phyloP scores from a whole-genome alignment of 352 stramenopile genomes.

The Phytophthora hybrid region DNA sequence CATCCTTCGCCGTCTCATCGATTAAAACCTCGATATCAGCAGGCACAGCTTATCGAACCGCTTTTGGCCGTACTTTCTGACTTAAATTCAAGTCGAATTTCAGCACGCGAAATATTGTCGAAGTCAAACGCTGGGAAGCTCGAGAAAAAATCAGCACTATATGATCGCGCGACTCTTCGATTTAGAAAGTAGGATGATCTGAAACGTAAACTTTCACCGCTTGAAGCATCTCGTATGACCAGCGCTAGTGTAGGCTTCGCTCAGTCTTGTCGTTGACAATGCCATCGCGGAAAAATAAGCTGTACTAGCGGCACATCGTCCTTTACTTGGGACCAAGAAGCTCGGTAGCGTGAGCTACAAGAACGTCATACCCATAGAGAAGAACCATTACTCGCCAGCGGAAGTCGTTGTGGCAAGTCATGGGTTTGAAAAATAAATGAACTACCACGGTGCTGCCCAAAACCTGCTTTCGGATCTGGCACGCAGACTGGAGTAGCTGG shows the following conservation, averaged over 20 bases:
- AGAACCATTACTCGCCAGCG: constrained; percentile 11
- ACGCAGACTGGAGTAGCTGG: no score
- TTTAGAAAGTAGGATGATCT: constrained; percentile 25
- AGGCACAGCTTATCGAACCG: constrained; percentile 9
- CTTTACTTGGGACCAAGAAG: constrained; percentile 7
- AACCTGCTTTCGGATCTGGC: no score
- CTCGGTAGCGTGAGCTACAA: constrained; percentile 7
- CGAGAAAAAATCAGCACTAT: constrained; percentile 3
- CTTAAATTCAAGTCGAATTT: constrained; percentile 29
- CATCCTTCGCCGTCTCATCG: constrained; percentile 30
- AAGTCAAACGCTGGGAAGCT: constrained; percentile 15
- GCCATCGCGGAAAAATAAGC: constrained; percentile 1
- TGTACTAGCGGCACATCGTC: constrained; percentile 20
- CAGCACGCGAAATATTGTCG: constrained; percentile 25
- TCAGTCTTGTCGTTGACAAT: constrained; percentile 15
- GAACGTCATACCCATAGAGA: constrained; percentile 21
- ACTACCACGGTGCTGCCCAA: neutral
- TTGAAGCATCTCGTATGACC: neutral
- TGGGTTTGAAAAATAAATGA: neutral
- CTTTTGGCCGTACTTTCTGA: constrained; percentile 29
- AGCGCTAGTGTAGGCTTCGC: neutral
- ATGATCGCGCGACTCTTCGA: constrained; percentile 23
- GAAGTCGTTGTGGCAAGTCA: constrained; percentile 19
- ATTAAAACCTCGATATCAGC: constrained; percentile 29
- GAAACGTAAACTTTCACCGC: constrained; percentile 15